phyloP scores from a whole-genome alignment of 768 basidiomycete species.

The Cubamyces lactineus region DNA sequence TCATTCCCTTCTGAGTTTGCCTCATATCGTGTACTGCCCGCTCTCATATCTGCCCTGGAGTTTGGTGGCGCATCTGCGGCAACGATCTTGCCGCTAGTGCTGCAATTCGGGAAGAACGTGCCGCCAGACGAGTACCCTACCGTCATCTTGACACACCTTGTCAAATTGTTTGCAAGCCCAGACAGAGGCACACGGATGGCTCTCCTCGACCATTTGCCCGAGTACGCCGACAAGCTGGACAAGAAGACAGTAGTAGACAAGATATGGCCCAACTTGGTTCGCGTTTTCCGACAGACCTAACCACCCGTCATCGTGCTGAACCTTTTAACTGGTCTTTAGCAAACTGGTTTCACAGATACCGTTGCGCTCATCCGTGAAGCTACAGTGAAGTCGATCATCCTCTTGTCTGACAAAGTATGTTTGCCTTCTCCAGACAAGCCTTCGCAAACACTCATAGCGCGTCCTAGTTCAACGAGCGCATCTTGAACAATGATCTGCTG shows the following conservation, averaged over 20 bases:
- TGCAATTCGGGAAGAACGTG: constrained; percentile 76
- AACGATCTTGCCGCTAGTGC: constrained; percentile 79
- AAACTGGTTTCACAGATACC: constrained; percentile 95
- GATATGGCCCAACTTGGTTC: constrained; percentile 90
- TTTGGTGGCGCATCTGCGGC: constrained; percentile 74
- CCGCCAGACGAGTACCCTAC: constrained; percentile 70
- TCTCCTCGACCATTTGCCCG: constrained; percentile 79
- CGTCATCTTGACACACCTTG: constrained; percentile 73
- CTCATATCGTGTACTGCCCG: constrained; percentile 84
- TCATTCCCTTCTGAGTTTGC: constrained; percentile 88
- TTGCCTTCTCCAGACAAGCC: neutral
- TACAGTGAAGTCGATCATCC: constrained; percentile 84
- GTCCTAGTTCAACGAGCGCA: constrained; percentile 79
- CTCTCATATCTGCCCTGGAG: constrained; percentile 76
- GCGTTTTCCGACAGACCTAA: constrained; percentile 28
- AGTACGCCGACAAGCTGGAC: constrained; percentile 87
- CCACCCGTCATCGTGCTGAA: neutral
- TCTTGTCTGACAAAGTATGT: constrained; percentile 80
- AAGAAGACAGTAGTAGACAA: constrained; percentile 83
- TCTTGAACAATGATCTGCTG: constrained; percentile 95
- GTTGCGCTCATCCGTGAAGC: constrained; percentile 94
- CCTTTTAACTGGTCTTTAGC: constrained; percentile 47
- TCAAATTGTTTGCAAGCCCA: constrained; percentile 84
- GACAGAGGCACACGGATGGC: constrained; percentile 96
- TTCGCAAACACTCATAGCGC: neutral